A percentile compares a stretch with the other conserved stretches of the same genome.
These are phyloP conservation scores for Apiospora malaysiana DNA, from an alignment of 2,329 filamentous ascomycete genomes.

Conservation along the genomic window DNA sequence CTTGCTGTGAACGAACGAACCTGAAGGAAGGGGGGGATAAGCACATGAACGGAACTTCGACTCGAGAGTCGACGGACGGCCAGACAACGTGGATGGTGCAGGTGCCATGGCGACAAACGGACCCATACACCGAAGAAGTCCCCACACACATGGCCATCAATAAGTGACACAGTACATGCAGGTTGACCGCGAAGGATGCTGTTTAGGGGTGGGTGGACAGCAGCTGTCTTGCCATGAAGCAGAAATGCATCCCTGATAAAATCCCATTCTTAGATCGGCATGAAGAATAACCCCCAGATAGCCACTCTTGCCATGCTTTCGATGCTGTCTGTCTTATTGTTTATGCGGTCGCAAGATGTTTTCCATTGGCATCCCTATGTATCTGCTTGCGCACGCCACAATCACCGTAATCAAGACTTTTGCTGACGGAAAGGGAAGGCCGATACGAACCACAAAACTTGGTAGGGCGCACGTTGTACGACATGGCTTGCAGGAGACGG, in stretches of 20 bases:
- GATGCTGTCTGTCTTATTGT: background rate
- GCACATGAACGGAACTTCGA: constrained; percentile 2
- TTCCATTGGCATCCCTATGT: background rate
- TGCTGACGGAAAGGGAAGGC: constrained; percentile 1
- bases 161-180: constrained; percentile 4
- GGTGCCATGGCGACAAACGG: constrained; percentile 16
- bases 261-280: background rate
- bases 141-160: constrained; percentile 15
- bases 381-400: constrained; percentile 3
- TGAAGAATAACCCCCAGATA: background rate
- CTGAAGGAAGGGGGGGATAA: background rate
- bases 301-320: background rate
- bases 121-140: constrained; percentile 8
- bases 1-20: background rate
- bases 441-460: constrained; percentile 6
- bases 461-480: constrained; percentile 18
- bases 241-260: background rate
- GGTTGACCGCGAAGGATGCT: background rate
- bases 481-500: background rate
- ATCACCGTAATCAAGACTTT: background rate
- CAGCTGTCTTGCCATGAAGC: background rate
- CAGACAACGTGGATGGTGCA: constrained; percentile 18
- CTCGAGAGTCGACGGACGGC: too few species aligned
- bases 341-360: background rate
- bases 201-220: constrained; percentile 1